phyloP scores from a whole-genome alignment of 768 basidiomycete genomes.

The Chiua virens region DNA sequence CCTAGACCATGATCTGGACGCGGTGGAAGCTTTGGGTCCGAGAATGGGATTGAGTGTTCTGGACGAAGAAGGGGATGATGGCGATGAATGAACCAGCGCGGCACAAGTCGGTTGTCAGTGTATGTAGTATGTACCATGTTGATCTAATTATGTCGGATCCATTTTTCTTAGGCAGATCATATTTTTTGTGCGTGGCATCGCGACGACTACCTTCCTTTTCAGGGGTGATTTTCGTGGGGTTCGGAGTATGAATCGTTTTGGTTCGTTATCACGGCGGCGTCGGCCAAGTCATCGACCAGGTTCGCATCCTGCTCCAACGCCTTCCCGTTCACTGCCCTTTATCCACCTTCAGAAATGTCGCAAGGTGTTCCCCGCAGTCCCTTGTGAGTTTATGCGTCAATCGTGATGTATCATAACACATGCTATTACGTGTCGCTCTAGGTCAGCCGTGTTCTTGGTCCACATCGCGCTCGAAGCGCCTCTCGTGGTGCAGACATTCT shows the following conservation, averaged over 20 bases:
- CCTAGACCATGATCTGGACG: slow-evolving; percentile 31
- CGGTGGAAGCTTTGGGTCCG: slow-evolving; percentile 21
- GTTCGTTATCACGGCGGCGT: neutral
- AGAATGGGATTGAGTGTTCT: slow-evolving; percentile 23
- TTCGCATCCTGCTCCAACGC: too few relatives aligned
- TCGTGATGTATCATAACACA: neutral
- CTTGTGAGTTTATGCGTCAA: slow-evolving; percentile 32
- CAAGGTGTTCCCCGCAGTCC: slow-evolving; percentile 36
- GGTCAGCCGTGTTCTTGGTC: slow-evolving; percentile 70
- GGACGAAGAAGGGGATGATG: slow-evolving; percentile 36
- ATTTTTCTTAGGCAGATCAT: neutral
- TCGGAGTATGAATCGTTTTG: slow-evolving; percentile 21
- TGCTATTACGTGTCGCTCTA: slow-evolving; percentile 22
- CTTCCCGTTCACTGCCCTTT: neutral
- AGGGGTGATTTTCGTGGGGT: slow-evolving; percentile 25
- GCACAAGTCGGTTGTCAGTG: neutral
- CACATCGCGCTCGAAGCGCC: slow-evolving; percentile 82
- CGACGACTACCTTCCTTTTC: slow-evolving; percentile 12
- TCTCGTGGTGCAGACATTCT: slow-evolving; percentile 73
- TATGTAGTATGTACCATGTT: slow-evolving; percentile 12
- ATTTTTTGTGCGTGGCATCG: neutral
- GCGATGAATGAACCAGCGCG: slow-evolving; percentile 17
- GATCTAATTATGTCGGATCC: slow-evolving; percentile 7
- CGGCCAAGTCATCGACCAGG: too few relatives aligned
- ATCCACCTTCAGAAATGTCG: slow-evolving; percentile 11